phyloP scores from a whole-genome alignment of 1,139 yeast species.

The Diutina scorzettiae region DNA sequence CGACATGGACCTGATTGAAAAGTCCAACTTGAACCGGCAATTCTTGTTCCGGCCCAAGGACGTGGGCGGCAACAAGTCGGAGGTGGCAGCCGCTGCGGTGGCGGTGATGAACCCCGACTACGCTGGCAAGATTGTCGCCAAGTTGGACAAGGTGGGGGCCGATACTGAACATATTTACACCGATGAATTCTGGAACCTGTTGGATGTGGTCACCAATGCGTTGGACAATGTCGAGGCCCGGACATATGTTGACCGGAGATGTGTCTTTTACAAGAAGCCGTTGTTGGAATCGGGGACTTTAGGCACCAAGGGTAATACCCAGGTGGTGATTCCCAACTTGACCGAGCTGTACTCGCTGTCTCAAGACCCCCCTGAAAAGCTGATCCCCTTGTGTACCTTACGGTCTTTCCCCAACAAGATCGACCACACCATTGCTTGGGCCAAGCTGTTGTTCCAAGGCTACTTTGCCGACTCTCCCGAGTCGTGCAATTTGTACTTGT shows the following conservation, averaged over 20 bases:
- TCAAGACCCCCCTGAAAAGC: conserved; percentile 97
- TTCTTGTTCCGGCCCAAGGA: conserved; percentile 88
- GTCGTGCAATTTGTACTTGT: conserved; percentile 78
- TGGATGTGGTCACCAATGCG: conserved; percentile 91
- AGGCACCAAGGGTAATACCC: conserved; percentile 98
- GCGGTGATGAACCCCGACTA: conserved; percentile 76
- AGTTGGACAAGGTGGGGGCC: conserved; percentile 80
- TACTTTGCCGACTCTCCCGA: conserved; percentile 84
- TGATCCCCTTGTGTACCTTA: conserved; percentile 92
- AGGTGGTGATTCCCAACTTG: conserved; percentile 83
- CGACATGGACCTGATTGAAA: conserved; percentile 91
- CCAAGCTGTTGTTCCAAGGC: conserved; percentile 91
- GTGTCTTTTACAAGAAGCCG: conserved; percentile 86
- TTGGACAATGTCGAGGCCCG: conserved; percentile 96
- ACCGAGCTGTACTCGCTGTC: conserved; percentile 95
- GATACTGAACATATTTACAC: conserved; percentile 84
- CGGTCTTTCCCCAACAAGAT: conserved; percentile 96
- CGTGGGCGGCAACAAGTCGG: conserved; percentile 86
- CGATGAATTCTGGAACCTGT: conserved; percentile 73
- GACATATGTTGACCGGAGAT: conserved; percentile 93
- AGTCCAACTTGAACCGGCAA: conserved; percentile 91
- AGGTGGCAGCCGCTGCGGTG: conserved; percentile 82
- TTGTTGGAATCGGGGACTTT: conserved; percentile 92
- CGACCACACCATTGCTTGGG: conserved; percentile 99
- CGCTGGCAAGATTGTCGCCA: conserved; percentile 61